These are phyloP conservation scores for Tothia fuscella DNA, from an alignment of 2,329 filamentous ascomycete species.

Conservation along the genomic window DNA sequence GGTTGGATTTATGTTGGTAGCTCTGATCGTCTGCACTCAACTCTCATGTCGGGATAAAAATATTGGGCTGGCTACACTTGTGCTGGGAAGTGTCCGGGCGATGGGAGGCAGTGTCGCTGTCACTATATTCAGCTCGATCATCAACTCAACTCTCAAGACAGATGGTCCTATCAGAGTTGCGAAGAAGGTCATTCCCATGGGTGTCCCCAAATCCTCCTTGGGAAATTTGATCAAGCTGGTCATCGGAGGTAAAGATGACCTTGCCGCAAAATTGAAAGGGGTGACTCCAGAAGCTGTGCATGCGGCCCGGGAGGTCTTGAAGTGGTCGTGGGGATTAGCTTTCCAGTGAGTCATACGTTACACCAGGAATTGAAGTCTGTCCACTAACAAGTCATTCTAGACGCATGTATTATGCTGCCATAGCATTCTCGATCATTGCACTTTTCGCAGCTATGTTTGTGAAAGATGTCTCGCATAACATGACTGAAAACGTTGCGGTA, in stretches of 20 bases:
- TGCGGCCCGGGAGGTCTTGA: conserved; percentile 7
- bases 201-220: not conserved
- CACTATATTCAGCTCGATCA: conserved; percentile 7
- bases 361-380: too few species aligned
- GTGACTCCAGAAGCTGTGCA: conserved; percentile 3
- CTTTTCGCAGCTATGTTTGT: conserved; percentile 5
- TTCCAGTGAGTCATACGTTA: conserved; percentile 2
- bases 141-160: conserved; percentile 6
- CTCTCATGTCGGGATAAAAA: conserved; percentile 10
- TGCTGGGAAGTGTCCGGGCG: conserved; percentile 5
- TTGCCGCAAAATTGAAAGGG: conserved; percentile 6
- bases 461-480: conserved; percentile 9
- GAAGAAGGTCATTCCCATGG: not conserved
- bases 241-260: conserved; percentile 1
- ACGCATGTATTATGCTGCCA: conserved; percentile 3
- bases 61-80: conserved; percentile 11
- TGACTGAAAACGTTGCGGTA: conserved; percentile 9
- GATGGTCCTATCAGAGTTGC: not conserved
- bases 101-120: conserved; percentile 11
- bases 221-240: conserved; percentile 1
- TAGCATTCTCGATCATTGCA: conserved; percentile 6
- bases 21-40: conserved; percentile 10
- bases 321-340: conserved; percentile 4
- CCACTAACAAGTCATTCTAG: not conserved
- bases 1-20: conserved; percentile 3